Evolutionary conservation across 2,329 filamentous ascomycete species (phyloP), one percentile per base, ranked within the genome.

Genomic region (Pseudovirgaria hyperparasitica): DNA sequence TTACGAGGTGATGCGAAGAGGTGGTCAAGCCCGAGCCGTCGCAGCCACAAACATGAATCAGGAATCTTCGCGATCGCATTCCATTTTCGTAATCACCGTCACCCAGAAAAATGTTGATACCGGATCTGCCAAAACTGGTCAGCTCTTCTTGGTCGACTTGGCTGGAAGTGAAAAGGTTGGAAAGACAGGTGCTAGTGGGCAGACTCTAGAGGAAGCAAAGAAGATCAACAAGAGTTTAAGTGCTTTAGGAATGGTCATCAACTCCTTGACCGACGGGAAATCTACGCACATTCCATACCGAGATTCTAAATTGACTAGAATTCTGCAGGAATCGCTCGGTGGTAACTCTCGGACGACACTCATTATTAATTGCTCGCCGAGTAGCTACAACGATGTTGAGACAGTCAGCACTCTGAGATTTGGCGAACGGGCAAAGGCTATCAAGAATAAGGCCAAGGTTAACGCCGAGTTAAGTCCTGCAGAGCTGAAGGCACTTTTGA

Each of bases 221-320:
- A 98, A 98, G 69, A 98, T 98, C 70, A 98, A 98, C 70, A 96
- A 96, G 70, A 94, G 85, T 67, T 70, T 98, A 63, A 94, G 86
- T 61, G 86, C 90, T 29, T 69, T 98, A 34, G 90, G 90, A 46
- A 96, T 94, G 86, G 90, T 96, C 61, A 98, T 98, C 67, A 96
- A 96, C 58, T 75, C 86, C 28, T 63, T 98, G 44, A 94, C 90
- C 3, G 90, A 96, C 53, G 87, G 86, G 50, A 94, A 92, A 80
- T 93, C 86, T 22, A 85, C 80, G 23, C 86, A 96, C 48, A 71
- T 98, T 38, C 90, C 90, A 1, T 98, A 96, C 57, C 78, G 90
- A 67, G 90, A 98, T 60, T 96, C 87, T 24, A 96, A 96, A 57
- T 75, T 98, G 47, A 98, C 90, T 8, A 76, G 90, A 56, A 96